Percentiles rank a stretch among this genome's conserved stretches.
Evolutionary conservation across 148 eudicot species (phyloP).

Genomic region (Amaranthus hypochondriacus): DNA sequence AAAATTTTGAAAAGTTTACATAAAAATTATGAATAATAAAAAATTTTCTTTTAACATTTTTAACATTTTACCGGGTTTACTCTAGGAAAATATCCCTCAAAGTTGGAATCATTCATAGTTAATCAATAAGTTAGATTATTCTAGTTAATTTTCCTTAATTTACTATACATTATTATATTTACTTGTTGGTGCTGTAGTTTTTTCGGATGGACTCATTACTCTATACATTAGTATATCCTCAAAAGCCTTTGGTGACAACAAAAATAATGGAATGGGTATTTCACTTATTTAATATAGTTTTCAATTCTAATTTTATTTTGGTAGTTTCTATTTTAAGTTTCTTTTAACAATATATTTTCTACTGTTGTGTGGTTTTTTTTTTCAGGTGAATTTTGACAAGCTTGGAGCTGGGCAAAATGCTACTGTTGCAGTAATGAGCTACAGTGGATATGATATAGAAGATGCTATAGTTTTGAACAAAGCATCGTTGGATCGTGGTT

Average conservation of each 20-base stretch:
- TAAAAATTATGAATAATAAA: no score
- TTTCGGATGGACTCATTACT: conserved; percentile 76
- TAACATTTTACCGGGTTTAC: no score
- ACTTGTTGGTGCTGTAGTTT: conserved; percentile 43
- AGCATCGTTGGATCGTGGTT: conserved; percentile 97
- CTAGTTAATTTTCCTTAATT: background rate
- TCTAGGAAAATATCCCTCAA: no score
- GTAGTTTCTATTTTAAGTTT: background rate
- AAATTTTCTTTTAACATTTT: no score
- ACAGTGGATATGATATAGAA: conserved; percentile 97
- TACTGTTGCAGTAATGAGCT: conserved; percentile 99
- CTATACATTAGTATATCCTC: conserved; percentile 95
- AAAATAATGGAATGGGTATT: conserved; percentile 93
- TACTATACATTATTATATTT: conserved; percentile 1
- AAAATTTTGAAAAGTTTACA: no score
- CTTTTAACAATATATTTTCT: background rate
- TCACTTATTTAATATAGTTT: background rate
- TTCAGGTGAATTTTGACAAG: conserved; percentile 85
- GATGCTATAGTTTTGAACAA: conserved; percentile 99
- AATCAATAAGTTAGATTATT: no score
- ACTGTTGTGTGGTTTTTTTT: background rate
- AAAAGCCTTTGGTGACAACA: conserved; percentile 88
- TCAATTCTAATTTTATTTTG: no score
- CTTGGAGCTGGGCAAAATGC: conserved; percentile 99
- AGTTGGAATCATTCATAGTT: no score